A percentile compares a stretch with the other conserved stretches of the same genome.
phyloP scores from a whole-genome alignment of 2,329 filamentous ascomycete genomes.

The Ramichloridium luteum region DNA sequence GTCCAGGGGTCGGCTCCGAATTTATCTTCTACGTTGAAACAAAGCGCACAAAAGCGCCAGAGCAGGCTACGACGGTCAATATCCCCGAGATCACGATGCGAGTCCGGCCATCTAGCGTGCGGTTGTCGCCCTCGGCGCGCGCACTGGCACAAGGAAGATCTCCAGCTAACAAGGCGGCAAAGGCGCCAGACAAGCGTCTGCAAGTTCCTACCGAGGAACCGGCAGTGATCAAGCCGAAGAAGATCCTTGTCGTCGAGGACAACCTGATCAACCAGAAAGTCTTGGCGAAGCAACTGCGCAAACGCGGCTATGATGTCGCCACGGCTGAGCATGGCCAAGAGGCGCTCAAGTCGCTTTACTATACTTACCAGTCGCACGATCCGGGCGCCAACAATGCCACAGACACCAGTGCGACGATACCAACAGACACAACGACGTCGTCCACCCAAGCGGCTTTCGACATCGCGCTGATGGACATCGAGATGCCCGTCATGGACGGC shows the following conservation, averaged over 20 bases:
- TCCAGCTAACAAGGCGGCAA: no score
- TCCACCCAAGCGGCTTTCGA: conserved; percentile 8
- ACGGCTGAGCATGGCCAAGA: conserved; percentile 19
- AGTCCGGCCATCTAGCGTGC: no score
- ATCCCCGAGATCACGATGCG: conserved; percentile 1
- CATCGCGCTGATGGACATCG: conserved; percentile 21
- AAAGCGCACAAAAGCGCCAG: conserved; percentile 6
- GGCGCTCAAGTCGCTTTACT: conserved; percentile 15
- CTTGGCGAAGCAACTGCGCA: conserved; percentile 15
- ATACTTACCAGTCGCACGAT: neutral
- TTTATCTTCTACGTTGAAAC: conserved; percentile 51
- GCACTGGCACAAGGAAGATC: neutral
- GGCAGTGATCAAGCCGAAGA: no score
- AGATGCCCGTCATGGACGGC: conserved; percentile 24
- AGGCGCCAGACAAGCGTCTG: neutral
- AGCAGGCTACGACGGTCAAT: conserved; percentile 1
- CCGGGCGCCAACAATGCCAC: no score
- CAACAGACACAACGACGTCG: conserved; percentile 9
- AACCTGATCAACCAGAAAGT: conserved; percentile 22
- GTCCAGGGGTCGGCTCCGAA: conserved; percentile 47
- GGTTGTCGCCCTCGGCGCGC: neutral
- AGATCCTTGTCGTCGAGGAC: conserved; percentile 17
- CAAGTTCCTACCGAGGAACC: neutral
- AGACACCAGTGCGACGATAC: no score
- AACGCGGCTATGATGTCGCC: conserved; percentile 15